These are phyloP conservation scores for Lepidium didymum DNA, from an alignment of 345 rosid genomes.

Conservation along the genomic window DNA sequence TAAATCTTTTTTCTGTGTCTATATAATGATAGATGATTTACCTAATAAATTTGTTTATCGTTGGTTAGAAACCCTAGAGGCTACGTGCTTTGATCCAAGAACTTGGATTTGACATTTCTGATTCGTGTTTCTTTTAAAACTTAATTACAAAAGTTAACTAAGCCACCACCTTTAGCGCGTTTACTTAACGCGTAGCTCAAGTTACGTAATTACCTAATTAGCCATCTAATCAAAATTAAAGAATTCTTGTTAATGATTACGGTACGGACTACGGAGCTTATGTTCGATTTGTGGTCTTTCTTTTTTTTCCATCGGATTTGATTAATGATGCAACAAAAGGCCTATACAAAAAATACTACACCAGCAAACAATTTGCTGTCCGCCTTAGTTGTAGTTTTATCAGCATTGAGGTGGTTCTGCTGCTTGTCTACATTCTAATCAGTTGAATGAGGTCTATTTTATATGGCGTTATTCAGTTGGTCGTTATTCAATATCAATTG, in stretches of 20 bases:
- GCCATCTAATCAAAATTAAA: neutral
- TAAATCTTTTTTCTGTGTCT: neutral
- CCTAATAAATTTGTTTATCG: conserved; percentile 11
- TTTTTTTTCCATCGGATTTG: too few relatives aligned
- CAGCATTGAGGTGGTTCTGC: too few relatives aligned
- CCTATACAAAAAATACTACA: too few relatives aligned
- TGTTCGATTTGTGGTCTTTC: neutral
- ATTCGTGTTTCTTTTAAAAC: conserved; percentile 2
- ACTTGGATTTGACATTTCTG: conserved; percentile 30
- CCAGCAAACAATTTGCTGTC: too few relatives aligned
- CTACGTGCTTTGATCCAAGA: conserved; percentile 30
- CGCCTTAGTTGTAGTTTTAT: too few relatives aligned
- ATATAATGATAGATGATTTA: neutral
- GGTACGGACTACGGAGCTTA: neutral
- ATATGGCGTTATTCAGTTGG: too few relatives aligned
- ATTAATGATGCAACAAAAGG: too few relatives aligned
- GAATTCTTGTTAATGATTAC: neutral
- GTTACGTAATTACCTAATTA: neutral
- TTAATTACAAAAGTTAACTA: neutral
- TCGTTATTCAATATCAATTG: too few relatives aligned
- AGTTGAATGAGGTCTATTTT: too few relatives aligned
- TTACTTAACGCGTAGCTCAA: neutral
- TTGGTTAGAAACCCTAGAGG: conserved; percentile 28
- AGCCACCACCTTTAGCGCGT: conserved; percentile 10
- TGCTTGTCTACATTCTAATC: too few relatives aligned